Conservation (phyloP, 164 flowering plant genomes). For the Dillenia suffruticosa region DNA sequence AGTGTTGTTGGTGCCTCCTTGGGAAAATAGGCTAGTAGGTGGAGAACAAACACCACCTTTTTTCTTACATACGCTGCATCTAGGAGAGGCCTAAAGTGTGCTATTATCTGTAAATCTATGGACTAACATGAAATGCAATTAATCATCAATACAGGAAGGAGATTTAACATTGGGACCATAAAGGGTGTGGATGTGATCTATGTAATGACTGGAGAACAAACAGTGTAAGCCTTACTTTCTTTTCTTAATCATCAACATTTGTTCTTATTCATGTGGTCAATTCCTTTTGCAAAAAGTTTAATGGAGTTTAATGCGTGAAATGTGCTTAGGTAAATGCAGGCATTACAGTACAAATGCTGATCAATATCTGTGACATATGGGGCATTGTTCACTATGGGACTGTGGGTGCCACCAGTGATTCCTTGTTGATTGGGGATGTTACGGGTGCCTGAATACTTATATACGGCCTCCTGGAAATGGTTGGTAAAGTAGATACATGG, state of each 20-base stretch:
- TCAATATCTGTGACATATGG: constrained; percentile 35
- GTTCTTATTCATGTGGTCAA: neutral
- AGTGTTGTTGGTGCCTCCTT: neutral
- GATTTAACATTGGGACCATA: constrained; percentile 50
- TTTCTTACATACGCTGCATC: neutral
- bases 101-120: neutral
- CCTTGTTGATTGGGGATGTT: constrained; percentile 45
- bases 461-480: constrained; percentile 55
- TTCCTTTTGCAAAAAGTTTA: neutral
- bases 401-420: constrained; percentile 47
- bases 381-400: constrained; percentile 61
- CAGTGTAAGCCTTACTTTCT: too few species aligned
- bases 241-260: neutral
- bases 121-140: too few species aligned
- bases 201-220: constrained; percentile 48
- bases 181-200: constrained; percentile 38
- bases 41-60: too few species aligned
- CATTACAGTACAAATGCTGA: constrained; percentile 39
- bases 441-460: constrained; percentile 31
- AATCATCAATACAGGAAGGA: constrained; percentile 29
- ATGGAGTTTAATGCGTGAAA: too few species aligned
- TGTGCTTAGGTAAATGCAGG: constrained; percentile 46
- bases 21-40: too few species aligned
- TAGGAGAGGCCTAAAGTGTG: neutral
- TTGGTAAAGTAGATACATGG: constrained; percentile 24